Conservation (phyloP, 73 alveolate species). For the Paramecium sonneborni region DNA sequence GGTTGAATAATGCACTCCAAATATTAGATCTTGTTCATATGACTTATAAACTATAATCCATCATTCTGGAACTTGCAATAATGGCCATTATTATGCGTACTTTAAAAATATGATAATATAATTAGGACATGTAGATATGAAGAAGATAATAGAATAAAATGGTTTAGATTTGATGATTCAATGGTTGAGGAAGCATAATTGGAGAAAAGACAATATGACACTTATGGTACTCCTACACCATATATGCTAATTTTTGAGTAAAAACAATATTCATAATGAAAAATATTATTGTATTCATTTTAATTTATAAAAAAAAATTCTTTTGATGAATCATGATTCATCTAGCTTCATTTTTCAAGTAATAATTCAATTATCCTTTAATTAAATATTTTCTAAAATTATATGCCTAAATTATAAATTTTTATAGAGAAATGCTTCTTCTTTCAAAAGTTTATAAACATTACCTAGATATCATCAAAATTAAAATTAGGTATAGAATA, state of each 20-base stretch:
- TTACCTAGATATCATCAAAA: no score
- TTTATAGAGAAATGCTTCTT: no score
- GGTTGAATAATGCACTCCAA: background rate
- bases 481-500: no score
- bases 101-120: background rate
- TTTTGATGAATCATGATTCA: background rate
- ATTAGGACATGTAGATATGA: background rate
- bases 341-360: background rate
- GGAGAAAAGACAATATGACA: slow-evolving; percentile 2
- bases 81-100: slow-evolving; percentile 22
- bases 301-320: background rate
- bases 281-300: slow-evolving; percentile 25
- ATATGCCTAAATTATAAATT: no score
- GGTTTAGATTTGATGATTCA: slow-evolving; percentile 28
- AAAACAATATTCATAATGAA: background rate
- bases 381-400: no score
- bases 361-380: background rate
- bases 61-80: slow-evolving; percentile 18
- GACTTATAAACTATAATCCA: background rate
- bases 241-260: background rate
- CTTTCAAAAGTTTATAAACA: no score
- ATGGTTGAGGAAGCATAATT: background rate
- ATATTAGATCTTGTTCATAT: background rate
- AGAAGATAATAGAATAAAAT: background rate
- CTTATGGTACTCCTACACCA: slow-evolving; percentile 31